A percentile compares a stretch with the other conserved stretches of the same genome.
Evolutionary conservation across 768 basidiomycete species (phyloP).

Genomic region (Pleurotus ostreatus): DNA sequence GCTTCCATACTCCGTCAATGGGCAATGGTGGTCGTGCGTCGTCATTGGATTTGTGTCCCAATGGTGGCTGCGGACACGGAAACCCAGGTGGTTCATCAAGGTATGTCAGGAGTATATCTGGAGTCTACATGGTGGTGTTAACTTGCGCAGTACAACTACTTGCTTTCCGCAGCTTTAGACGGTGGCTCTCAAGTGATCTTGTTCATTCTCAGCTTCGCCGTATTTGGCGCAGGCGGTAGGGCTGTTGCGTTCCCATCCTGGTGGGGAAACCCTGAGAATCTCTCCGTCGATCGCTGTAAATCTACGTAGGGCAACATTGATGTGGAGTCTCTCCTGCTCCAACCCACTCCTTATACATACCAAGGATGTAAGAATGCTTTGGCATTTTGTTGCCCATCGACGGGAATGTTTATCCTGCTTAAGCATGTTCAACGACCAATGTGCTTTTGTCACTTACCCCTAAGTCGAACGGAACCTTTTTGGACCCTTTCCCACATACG

Average conservation of each 20-base stretch:
- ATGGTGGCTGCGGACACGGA: slow-evolving; percentile 42
- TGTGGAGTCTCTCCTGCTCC: not conserved
- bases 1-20: slow-evolving; percentile 50
- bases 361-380: not conserved
- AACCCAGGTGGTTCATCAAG: slow-evolving; percentile 46
- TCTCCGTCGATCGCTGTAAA: slow-evolving; percentile 34
- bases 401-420: too few relatives aligned
- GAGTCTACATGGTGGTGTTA: too few relatives aligned
- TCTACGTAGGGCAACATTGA: not conserved
- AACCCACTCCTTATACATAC: not conserved
- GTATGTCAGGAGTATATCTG: slow-evolving; percentile 12
- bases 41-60: slow-evolving; percentile 46
- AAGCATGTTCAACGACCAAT: too few relatives aligned
- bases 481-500: too few relatives aligned
- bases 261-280: slow-evolving; percentile 38
- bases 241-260: slow-evolving; percentile 41
- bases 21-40: slow-evolving; percentile 51
- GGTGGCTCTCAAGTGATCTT: slow-evolving; percentile 45
- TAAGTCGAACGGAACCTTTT: too few relatives aligned
- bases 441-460: too few relatives aligned
- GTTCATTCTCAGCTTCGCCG: slow-evolving; percentile 39
- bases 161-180: slow-evolving; percentile 45
- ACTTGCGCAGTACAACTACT: slow-evolving; percentile 30
- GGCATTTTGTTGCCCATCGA: too few relatives aligned
- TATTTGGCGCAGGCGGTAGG: slow-evolving; percentile 36